Evolutionary conservation across 768 basidiomycete species (phyloP).

Genomic region (Fomitopsis serialis): DNA sequence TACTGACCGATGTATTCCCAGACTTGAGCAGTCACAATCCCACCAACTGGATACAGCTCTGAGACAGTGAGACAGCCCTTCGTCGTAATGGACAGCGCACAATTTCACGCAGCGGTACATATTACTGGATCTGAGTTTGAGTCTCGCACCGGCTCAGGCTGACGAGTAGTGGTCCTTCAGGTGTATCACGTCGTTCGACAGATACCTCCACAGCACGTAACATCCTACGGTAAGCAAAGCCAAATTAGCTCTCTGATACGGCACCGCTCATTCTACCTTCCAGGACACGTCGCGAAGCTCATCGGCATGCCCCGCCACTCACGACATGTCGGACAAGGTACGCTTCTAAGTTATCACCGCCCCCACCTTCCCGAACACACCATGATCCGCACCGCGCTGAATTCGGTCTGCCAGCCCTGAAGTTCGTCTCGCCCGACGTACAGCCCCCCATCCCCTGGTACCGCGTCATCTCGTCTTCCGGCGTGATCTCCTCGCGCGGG

Average conservation of each 20-base stretch:
- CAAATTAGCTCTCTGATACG: background rate
- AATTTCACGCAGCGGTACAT: conserved; percentile 57
- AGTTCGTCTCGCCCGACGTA: conserved; percentile 56
- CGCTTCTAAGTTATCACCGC: too few relatives aligned
- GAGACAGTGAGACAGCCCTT: too few relatives aligned
- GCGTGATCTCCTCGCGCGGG: conserved; percentile 75
- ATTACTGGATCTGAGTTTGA: background rate
- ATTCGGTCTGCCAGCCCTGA: too few relatives aligned
- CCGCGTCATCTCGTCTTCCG: conserved; percentile 66
- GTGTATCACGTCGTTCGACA: conserved; percentile 69
- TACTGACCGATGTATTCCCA: too few relatives aligned
- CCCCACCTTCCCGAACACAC: background rate
- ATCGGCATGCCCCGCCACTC: conserved; percentile 77
- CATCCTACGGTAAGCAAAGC: conserved; percentile 60
- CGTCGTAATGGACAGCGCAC: conserved; percentile 48
- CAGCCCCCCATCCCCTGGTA: conserved; percentile 78
- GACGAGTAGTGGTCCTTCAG: conserved; percentile 26
- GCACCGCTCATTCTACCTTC: background rate
- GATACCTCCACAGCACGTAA: conserved; percentile 65
- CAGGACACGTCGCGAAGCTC: conserved; percentile 77
- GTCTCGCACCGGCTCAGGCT: background rate
- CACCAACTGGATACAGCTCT: too few relatives aligned
- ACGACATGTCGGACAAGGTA: conserved; percentile 81
- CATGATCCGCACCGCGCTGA: background rate
- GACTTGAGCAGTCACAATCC: too few relatives aligned